Conservation (phyloP, 1,139 yeast genomes). For the Kodamaea plutei region DNA sequence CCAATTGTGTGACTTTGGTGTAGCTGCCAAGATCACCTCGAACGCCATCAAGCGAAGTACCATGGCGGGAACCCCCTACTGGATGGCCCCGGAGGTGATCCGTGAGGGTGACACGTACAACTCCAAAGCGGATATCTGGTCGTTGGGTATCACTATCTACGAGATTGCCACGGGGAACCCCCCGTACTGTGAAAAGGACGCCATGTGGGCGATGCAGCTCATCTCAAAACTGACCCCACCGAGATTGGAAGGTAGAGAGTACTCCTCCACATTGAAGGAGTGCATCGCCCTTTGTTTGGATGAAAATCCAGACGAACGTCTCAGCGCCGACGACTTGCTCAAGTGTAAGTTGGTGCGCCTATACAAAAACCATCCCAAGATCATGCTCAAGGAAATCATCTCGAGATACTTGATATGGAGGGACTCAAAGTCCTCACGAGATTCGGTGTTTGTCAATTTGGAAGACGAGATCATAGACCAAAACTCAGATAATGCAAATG, state of each 20-base stretch:
- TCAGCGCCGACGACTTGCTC: constrained; percentile 78
- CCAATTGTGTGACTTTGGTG: constrained; percentile 94
- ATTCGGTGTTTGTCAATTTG: constrained; percentile 37
- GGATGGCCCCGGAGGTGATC: constrained; percentile 99
- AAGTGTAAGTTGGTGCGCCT: constrained; percentile 68
- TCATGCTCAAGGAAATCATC: constrained; percentile 69
- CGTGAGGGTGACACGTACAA: constrained; percentile 87
- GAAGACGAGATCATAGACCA: constrained; percentile 25
- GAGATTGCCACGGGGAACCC: constrained; percentile 98
- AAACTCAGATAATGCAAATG: constrained; percentile 2
- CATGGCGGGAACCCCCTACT: constrained; percentile 97
- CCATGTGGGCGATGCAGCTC: constrained; percentile 89
- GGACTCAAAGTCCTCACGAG: constrained; percentile 52
- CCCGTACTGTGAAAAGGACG: constrained; percentile 94
- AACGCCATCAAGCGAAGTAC: constrained; percentile 79
- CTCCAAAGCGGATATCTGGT: constrained; percentile 89
- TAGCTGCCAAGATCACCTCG: constrained; percentile 89
- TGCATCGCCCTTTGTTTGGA: constrained; percentile 88
- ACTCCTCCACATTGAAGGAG: constrained; percentile 74
- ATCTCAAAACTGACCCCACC: constrained; percentile 94
- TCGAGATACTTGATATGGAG: constrained; percentile 78
- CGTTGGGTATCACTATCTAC: constrained; percentile 86
- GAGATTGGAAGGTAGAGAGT: constrained; percentile 84
- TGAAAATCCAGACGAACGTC: constrained; percentile 87
- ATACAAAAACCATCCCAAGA: constrained; percentile 57